These are phyloP conservation scores for Fusarium siculi DNA, from an alignment of 2,329 filamentous ascomycete species.

Conservation along the genomic window DNA sequence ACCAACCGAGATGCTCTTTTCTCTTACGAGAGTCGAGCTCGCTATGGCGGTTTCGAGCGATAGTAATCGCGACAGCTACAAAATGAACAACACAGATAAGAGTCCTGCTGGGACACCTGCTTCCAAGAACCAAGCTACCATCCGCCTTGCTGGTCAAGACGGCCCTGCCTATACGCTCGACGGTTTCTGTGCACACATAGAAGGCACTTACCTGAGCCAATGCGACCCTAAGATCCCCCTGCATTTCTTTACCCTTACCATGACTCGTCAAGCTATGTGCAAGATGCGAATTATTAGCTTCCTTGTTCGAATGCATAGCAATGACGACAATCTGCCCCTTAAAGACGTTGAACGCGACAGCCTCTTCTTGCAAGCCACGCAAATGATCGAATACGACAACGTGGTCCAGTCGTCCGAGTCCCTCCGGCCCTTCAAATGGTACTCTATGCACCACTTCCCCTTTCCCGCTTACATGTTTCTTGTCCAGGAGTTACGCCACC, in stretches of 20 bases:
- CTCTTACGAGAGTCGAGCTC: slow-evolving; percentile 66
- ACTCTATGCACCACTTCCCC: slow-evolving; percentile 68
- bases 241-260: slow-evolving; percentile 68
- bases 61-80: slow-evolving; percentile 52
- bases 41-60: slow-evolving; percentile 64
- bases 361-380: slow-evolving; percentile 64
- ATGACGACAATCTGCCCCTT: slow-evolving; percentile 51
- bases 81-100: slow-evolving; percentile 45
- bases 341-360: slow-evolving; percentile 61
- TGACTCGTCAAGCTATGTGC: slow-evolving; percentile 65
- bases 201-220: slow-evolving; percentile 64
- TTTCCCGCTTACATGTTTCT: slow-evolving; percentile 71
- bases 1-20: slow-evolving; percentile 70
- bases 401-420: slow-evolving; percentile 62
- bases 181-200: slow-evolving; percentile 64
- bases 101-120: slow-evolving; percentile 37
- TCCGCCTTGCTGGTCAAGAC: slow-evolving; percentile 62
- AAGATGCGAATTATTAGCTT: slow-evolving; percentile 67
- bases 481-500: slow-evolving; percentile 63
- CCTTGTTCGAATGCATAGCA: slow-evolving; percentile 59
- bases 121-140: slow-evolving; percentile 46
- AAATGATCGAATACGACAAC: slow-evolving; percentile 70
- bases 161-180: slow-evolving; percentile 62
- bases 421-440: slow-evolving; percentile 67
- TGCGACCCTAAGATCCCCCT: slow-evolving; percentile 69